These are phyloP conservation scores for Aristolochia californica DNA, from an alignment of 164 flowering plant species.

Conservation along the genomic window DNA sequence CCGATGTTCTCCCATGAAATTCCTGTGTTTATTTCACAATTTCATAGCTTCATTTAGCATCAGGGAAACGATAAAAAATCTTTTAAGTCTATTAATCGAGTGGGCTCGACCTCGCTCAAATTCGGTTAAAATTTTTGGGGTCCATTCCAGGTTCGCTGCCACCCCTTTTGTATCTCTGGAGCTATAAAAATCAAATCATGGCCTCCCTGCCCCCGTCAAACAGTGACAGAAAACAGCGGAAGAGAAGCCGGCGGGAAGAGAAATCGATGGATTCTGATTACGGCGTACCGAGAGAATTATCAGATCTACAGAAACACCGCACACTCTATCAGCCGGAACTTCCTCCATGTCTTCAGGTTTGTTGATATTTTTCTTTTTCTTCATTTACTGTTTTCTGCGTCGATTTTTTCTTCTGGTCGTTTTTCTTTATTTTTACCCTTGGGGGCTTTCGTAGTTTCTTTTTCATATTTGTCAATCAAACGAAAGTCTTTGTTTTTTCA, in stretches of 20 bases:
- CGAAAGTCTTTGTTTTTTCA: neutral
- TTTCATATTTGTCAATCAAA: neutral
- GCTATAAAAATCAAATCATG: neutral
- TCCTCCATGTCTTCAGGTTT: constrained; percentile 97
- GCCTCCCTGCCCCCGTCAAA: neutral
- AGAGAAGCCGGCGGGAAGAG: neutral
- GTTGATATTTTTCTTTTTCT: neutral
- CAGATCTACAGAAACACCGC: constrained; percentile 77
- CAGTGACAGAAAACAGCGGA: no score
- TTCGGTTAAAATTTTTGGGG: no score
- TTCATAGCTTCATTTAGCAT: no score
- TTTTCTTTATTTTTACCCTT: no score
- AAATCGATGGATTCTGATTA: constrained; percentile 79
- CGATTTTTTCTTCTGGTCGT: neutral
- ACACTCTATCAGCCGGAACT: constrained; percentile 64
- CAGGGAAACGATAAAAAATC: no score
- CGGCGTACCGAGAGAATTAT: constrained; percentile 83
- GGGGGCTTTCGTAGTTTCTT: no score
- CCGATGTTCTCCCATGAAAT: no score
- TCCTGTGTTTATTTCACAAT: no score
- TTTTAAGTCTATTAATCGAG: no score
- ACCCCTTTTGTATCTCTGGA: neutral
- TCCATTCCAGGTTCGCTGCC: no score
- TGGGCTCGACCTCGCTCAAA: no score
- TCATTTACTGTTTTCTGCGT: neutral